Base-by-base conservation (phyloP, 495 filamentous ascomycete genomes). In the Aspergillus mulundensis region DNA sequence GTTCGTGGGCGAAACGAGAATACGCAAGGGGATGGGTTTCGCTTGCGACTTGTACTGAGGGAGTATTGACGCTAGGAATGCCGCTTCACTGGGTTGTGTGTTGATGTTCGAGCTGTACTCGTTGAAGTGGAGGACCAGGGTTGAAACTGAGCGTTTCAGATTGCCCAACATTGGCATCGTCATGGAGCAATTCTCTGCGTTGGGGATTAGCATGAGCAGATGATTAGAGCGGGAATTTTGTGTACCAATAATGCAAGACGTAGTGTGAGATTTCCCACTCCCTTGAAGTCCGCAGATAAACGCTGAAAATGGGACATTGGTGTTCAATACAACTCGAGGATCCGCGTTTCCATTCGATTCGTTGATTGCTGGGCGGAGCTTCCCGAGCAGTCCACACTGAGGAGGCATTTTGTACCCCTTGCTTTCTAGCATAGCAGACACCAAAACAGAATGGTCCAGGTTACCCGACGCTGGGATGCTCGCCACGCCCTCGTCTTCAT, bases 211-310 rank as follows among this genome's bases (percentile, higher is more conserved):
- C 3, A 28, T 4, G 4, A 8, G 25, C 25, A n/a, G n/a, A n/a
- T n/a, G n/a, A n/a, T n/a, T n/a, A n/a, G n/a, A n/a, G n/a, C n/a
- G n/a, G n/a, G n/a, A n/a, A n/a, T n/a, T n/a, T n/a, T n/a, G n/a
- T 21, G 16, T 40, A 92, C 70, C 58, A 77, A 89, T 0, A 85
- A 93, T 69, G 61, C 86, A 89, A 0, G 85, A 82, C 14, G 89
- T 66, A 0, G 85, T 89, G 61, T 91, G 86, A 41, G 82, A 86
- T 72, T 91, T 93, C 1, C 88, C 89, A 43, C 83, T 86, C 0
- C 87, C 88, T 64, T 91, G 88, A 44, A 80, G 81, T 6, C 88
- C 88, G 57, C 88, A 93, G 44, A 93, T 87, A 66, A 91, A 91
- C 85, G 82, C 77, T 21, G 84, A 86, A 34, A 79, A 86, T 1